Base-by-base conservation (phyloP, 805 yeast genomes). In the Yarrowia sp. region DNA sequence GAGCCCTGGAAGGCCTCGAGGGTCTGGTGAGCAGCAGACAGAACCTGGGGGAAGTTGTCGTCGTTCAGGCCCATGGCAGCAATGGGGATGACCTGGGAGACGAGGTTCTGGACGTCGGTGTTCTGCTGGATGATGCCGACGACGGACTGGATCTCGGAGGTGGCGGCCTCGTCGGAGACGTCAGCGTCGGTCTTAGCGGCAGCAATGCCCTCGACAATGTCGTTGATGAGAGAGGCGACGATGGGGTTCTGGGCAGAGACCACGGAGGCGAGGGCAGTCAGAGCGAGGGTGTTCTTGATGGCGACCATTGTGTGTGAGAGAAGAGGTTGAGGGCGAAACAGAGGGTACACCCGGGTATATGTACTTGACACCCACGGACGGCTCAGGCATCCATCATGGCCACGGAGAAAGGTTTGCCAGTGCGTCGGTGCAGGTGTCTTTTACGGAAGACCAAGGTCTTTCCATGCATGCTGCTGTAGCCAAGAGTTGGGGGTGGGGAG, bases 201-300 rank as follows among this genome's bases (percentile, higher is more conserved):
- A n/a, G 47, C 61, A 38, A 55, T 55, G 12, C 47, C 47, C 21
- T 33, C 46, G 10, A 55, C 61, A 18, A 55, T 29, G 31, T 55
- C 36, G 61, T 38, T 38, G 29, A 39, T 21, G 29, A 55, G 36
- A 14, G 61, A 55, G 27, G 35, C 47, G 36, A 55, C 61, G 25
- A 55, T 38, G 61, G 47, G 47, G 47, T 55, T 39, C 61, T 55
- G 61, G 22, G 61, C 61, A 14, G 61, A 55, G 35, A 39, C 61
- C 24, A 39, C 47, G 10, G 46, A 29, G 29, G 61, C 61, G 22
- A 55, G 31, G 29, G 9, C 46, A 16, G 61, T 27, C 22, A 39
- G 46, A 27, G 47, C 47, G 38, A 55, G 61, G 47, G 61, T 55
- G 47, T 38, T 38, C 38, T 39, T 22, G 47, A 55, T 55, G 16